These are phyloP conservation scores for Malassezia dermatis DNA, from an alignment of 1,284 basidiomycete genomes.

Conservation along the genomic window DNA sequence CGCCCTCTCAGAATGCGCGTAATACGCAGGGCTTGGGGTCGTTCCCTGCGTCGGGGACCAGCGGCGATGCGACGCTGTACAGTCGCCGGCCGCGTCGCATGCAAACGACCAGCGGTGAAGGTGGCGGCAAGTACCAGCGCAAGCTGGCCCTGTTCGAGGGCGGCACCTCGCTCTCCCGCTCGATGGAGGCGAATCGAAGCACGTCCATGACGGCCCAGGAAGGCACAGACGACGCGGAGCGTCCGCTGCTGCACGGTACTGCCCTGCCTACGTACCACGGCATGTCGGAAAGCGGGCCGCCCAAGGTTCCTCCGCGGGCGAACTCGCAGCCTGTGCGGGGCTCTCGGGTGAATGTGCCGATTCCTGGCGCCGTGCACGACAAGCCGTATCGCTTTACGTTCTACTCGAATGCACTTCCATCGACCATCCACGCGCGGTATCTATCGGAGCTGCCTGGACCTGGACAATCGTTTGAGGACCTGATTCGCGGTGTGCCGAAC, in stretches of 20 bases:
- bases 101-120: slow-evolving; percentile 19
- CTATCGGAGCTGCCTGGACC: slow-evolving; percentile 87
- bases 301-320: not conserved
- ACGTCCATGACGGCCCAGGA: not conserved
- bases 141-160: slow-evolving; percentile 89
- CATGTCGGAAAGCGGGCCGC: not conserved
- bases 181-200: not conserved
- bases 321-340: slow-evolving; percentile 1
- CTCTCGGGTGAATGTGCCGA: not conserved
- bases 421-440: slow-evolving; percentile 87
- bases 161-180: slow-evolving; percentile 37
- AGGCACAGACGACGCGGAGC: not conserved
- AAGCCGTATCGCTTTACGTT: slow-evolving; percentile 95
- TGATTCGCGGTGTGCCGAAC: slow-evolving; percentile 59
- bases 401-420: slow-evolving; percentile 84
- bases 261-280: slow-evolving; percentile 9
- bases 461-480: slow-evolving; percentile 81
- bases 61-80: slow-evolving; percentile 44
- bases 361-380: slow-evolving; percentile 19
- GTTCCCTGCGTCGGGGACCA: slow-evolving; percentile 20
- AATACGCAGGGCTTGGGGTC: not conserved
- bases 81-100: slow-evolving; percentile 36
- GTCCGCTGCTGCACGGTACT: slow-evolving; percentile 6
- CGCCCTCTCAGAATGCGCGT: not conserved
- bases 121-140: slow-evolving; percentile 53